Conservation (phyloP, 495 filamentous ascomycete species). For the Podospora pseudoanserina region DNA sequence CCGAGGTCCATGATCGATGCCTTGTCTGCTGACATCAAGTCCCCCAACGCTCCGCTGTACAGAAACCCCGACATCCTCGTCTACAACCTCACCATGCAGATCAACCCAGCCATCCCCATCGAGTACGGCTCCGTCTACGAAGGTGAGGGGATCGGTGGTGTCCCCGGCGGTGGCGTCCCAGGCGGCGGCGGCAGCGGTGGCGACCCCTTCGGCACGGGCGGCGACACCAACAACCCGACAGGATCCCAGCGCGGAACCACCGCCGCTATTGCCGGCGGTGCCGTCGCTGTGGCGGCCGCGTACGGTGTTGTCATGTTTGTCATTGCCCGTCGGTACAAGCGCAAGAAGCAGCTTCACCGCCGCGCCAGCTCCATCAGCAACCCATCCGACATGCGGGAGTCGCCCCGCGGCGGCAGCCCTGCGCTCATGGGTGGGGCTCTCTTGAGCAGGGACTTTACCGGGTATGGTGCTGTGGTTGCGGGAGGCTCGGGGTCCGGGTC, state of each 20-base stretch:
- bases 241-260: constrained; percentile 64
- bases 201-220: constrained; percentile 40
- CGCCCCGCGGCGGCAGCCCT: constrained; percentile 53
- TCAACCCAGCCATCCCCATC: constrained; percentile 82
- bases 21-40: constrained; percentile 61
- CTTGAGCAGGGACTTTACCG: constrained; percentile 46
- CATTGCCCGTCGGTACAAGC: constrained; percentile 88
- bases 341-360: constrained; percentile 73
- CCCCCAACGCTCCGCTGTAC: constrained; percentile 70
- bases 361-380: constrained; percentile 66
- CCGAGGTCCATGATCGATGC: constrained; percentile 60
- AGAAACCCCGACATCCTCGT: constrained; percentile 57
- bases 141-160: constrained; percentile 24
- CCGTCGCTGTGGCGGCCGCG: constrained; percentile 74
- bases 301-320: constrained; percentile 99
- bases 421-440: constrained; percentile 53
- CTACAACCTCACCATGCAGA: constrained; percentile 66
- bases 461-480: constrained; percentile 44
- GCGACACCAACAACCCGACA: constrained; percentile 21
- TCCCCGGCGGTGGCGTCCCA: constrained; percentile 21
- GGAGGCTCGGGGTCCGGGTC: neutral
- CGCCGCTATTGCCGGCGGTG: constrained; percentile 77
- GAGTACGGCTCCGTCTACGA: constrained; percentile 39
- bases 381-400: constrained; percentile 51
- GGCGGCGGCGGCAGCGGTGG: constrained; percentile 15